These are phyloP conservation scores for Citrus mangshanensis DNA, from an alignment of 345 rosid species.

Conservation along the genomic window DNA sequence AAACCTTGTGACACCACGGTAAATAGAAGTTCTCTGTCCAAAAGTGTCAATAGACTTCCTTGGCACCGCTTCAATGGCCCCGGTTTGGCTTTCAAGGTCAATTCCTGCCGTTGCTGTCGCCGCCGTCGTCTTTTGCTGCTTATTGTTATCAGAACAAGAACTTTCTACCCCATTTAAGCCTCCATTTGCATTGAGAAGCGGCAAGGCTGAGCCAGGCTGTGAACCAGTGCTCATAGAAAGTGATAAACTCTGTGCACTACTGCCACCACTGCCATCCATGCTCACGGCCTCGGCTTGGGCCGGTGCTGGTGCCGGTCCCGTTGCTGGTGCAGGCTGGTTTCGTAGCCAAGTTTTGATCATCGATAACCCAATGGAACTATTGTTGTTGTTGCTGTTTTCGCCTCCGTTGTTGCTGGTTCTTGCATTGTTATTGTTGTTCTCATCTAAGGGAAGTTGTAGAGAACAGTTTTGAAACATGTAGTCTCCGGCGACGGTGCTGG, in stretches of 20 bases:
- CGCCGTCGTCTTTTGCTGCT: conserved; percentile 24
- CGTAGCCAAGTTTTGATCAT: conserved; percentile 84
- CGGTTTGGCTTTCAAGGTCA: conserved; percentile 18
- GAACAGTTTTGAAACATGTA: conserved; percentile 37
- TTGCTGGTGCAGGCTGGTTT: conserved; percentile 47
- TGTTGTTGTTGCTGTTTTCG: conserved; percentile 1
- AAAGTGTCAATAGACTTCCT: conserved; percentile 74
- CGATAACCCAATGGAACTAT: conserved; percentile 57
- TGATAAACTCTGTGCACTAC: conserved; percentile 49
- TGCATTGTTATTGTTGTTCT: not conserved
- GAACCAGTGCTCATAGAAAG: conserved; percentile 64
- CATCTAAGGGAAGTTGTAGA: conserved; percentile 28
- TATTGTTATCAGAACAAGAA: conserved; percentile 30
- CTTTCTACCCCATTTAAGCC: conserved; percentile 27
- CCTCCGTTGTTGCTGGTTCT: conserved; percentile 17
- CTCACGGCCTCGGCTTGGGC: conserved; percentile 25
- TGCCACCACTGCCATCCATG: conserved; percentile 7
- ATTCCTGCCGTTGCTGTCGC: not conserved
- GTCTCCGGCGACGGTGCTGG: conserved; percentile 14
- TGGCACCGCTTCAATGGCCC: conserved; percentile 40
- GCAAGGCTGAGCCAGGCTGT: conserved; percentile 36
- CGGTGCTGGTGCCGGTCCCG: not conserved
- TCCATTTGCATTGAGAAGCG: conserved; percentile 18
- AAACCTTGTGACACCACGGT: conserved; percentile 93
- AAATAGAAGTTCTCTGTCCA: conserved; percentile 92